Base-by-base conservation (phyloP, 1,139 yeast genomes). In the Eremothecium sinecaudum region DNA sequence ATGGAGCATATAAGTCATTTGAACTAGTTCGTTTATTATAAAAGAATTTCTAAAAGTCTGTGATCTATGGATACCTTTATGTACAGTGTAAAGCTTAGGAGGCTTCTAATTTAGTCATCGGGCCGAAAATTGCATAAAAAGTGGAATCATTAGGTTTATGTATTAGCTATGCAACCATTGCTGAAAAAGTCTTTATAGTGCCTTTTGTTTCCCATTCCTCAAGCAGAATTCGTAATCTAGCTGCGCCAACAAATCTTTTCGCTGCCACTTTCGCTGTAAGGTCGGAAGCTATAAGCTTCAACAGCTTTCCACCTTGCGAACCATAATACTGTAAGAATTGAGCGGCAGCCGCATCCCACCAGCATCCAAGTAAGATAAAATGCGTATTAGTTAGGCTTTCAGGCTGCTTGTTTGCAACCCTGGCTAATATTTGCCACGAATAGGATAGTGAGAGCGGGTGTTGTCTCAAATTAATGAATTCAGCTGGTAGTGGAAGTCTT, bases 341-440 rank as follows among this genome's bases (percentile, higher is more conserved):
- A 10, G 47, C 46, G 1, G 83, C 90, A 28, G 80, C 69, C 5
- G 87, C 75, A 44, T 92, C 98, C 94, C 96, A 84, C 95, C 96
- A 87, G 27, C 81, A 73, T 2, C 86, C 77, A 5, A 78, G 69
- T 2, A 81, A 71, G 0, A 77, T 66, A 52, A 69, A 87, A 52
- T 86, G 94, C 0, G 80, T 71, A 44, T 84, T 79, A 0, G 73
- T 64, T 10, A 84, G 52, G 8, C 71, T 53, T 0, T 59, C 58
- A 4, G 50, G 24, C 2, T 73, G 67, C 1, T 71, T 64, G 55
- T 90, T 87, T 27, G 79, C 63, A 38, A 75, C 59, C 31, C 97
- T 66, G 0, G 95, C 79, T 19, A 80, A 47, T 53, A 82, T 71
- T 20, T 52, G 62, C 98, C 98, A 90, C 6, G 70, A 59, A 32